Conservation (phyloP, 345 rosid species). For the Kernera saxatilis region DNA sequence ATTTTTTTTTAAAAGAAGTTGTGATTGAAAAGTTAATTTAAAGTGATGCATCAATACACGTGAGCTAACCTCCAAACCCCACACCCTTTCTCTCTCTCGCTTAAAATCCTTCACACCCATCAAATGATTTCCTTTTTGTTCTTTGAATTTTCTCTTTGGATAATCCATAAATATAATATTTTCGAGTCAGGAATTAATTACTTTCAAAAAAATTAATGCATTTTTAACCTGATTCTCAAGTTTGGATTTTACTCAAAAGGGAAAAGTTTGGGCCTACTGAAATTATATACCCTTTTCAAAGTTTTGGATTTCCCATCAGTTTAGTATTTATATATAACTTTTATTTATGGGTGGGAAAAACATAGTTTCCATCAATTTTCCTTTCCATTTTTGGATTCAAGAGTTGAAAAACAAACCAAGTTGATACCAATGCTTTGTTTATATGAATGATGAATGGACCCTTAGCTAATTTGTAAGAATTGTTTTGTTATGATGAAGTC, state of each 20-base stretch:
- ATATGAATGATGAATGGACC: conserved; percentile 17
- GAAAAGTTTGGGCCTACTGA: conserved; percentile 25
- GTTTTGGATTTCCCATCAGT: conserved; percentile 8
- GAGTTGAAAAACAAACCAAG: conserved; percentile 20
- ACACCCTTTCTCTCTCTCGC: conserved; percentile 44
- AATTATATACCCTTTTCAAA: conserved; percentile 18
- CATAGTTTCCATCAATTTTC: conserved; percentile 8
- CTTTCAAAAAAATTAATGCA: conserved; percentile 9
- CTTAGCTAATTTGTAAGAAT: background rate
- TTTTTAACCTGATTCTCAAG: conserved; percentile 1
- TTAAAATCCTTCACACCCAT: conserved; percentile 36
- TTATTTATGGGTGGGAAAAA: conserved; percentile 10
- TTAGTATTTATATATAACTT: background rate
- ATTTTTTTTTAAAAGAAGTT: too few species aligned
- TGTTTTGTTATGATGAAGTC: conserved; percentile 1
- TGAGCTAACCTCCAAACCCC: conserved; percentile 74
- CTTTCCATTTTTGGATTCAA: conserved; percentile 22
- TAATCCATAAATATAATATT: conserved; percentile 8
- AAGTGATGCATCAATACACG: conserved; percentile 53
- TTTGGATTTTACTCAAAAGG: conserved; percentile 26
- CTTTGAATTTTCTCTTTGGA: background rate
- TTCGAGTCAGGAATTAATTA: background rate
- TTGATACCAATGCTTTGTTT: conserved; percentile 12
- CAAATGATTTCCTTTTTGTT: conserved; percentile 29
- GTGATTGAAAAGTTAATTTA: conserved; percentile 22